Evolutionary conservation across 83 land plant species (phyloP).

Genomic region (Diphasiastrum complanatum): DNA sequence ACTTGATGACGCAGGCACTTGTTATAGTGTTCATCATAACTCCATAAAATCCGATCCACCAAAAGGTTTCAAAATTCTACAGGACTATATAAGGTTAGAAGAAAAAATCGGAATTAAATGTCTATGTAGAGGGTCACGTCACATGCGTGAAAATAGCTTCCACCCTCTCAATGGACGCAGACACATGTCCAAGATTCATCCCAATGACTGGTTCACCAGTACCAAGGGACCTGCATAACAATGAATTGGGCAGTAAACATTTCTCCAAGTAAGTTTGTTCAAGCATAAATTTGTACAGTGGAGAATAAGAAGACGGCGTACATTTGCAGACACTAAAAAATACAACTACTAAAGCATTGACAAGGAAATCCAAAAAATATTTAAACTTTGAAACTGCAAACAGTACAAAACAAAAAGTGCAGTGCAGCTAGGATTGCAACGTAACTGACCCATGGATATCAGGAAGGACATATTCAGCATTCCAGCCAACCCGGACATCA

Average conservation of each 20-base stretch:
- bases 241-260: no score
- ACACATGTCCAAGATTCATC: constrained; percentile 18
- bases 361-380: no score
- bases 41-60: no score
- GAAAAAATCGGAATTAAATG: no score
- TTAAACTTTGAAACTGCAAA: not conserved
- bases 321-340: no score
- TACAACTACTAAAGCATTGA: no score
- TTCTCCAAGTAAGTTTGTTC: not conserved
- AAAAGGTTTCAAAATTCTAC: no score
- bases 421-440: not conserved
- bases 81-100: no score
- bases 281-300: no score
- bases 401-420: not conserved
- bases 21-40: no score
- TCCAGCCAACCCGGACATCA: constrained; percentile 84
- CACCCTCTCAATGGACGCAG: constrained; percentile 17
- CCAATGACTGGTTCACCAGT: constrained; percentile 21
- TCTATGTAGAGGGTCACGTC: constrained; percentile 13
- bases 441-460: constrained; percentile 71
- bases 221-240: constrained; percentile 18
- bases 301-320: no score
- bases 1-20: no score
- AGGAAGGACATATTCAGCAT: constrained; percentile 87
- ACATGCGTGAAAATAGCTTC: constrained; percentile 24